Base-by-base conservation (phyloP, 2,329 filamentous ascomycete genomes). In the Ophiostoma australiae region DNA sequence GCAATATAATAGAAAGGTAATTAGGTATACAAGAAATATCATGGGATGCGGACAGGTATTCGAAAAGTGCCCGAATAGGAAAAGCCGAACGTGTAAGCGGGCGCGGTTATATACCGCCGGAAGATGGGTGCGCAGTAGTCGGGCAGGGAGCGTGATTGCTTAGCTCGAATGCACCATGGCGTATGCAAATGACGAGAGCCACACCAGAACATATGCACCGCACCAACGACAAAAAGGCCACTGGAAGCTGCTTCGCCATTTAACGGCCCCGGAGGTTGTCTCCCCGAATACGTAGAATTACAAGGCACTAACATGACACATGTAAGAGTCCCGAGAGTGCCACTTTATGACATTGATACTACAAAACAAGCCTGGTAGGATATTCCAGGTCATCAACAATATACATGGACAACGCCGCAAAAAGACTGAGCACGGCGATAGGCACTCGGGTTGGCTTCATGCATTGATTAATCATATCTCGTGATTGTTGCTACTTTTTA, bases 101-200 rank as follows among this genome's bases (percentile, higher is more conserved):
- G 10, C 10, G 52, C 23, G 23, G 52, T 27, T 4, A 8, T 58
- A n/a, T n/a, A 31, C 27, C 52, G 17, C 52, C 52, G 52, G 10
- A 58, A 58, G n/a, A 15, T 58, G 52, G 52, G 23, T 27, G 52
- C 6, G 23, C n/a, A 58, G n/a, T 3, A 58, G 52, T 27, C 8
- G n/a, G 52, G n/a, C 17, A 48, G 11, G 27, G 52, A 58, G 52
- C 52, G 52, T 58, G 52, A 58, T 58, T 58, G 23, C 52, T 58
- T 58, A 58, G 52, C 23, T 58, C 52, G 23, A 58, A 58, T 58
- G 52, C 52, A 58, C 52, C 52, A 58, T 58, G 52, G 52, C 23
- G 52, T 58, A n/a, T n/a, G 52, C 23, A 58, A 27, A 58, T 58
- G 52, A 58, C 52, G 52, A 58, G n/a, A 58, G 52, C 52, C 52